phyloP scores from a whole-genome alignment of 345 rosid genomes.

The Ailanthus altissimus region DNA sequence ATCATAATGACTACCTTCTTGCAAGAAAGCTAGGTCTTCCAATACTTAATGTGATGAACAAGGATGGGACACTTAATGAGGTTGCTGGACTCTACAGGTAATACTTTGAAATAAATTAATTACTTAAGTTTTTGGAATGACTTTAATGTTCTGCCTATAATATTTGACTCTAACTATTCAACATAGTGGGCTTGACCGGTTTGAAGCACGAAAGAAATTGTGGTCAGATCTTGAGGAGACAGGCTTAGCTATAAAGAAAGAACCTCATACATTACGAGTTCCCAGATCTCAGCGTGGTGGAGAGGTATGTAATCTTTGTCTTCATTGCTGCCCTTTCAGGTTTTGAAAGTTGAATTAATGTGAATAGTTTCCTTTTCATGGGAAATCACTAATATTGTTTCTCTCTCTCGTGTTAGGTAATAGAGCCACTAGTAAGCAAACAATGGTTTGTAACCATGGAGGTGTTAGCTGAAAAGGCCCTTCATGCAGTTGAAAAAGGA shows the following conservation, averaged over 20 bases:
- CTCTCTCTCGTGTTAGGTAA: slow-evolving; percentile 47
- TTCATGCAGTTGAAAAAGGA: slow-evolving; percentile 78
- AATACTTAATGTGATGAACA: slow-evolving; percentile 93
- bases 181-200: slow-evolving; percentile 88
- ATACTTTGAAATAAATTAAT: slow-evolving; percentile 20
- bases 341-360: slow-evolving; percentile 14
- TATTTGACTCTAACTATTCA: slow-evolving; percentile 23
- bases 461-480: slow-evolving; percentile 93
- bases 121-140: too few species aligned
- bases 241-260: slow-evolving; percentile 84
- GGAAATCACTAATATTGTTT: slow-evolving; percentile 18
- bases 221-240: slow-evolving; percentile 98
- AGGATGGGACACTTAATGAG: slow-evolving; percentile 91
- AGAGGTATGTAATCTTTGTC: slow-evolving; percentile 57
- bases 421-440: slow-evolving; percentile 94
- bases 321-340: slow-evolving; percentile 16
- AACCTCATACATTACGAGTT: slow-evolving; percentile 69
- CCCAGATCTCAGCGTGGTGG: slow-evolving; percentile 99
- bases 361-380: slow-evolving; percentile 22
- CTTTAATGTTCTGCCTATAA: slow-evolving; percentile 24
- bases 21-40: slow-evolving; percentile 98
- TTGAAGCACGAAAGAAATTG: slow-evolving; percentile 81
- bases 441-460: slow-evolving; percentile 99
- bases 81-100: slow-evolving; percentile 95
- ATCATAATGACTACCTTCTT: slow-evolving; percentile 94